Evolutionary conservation across 306 rosid genomes (phyloP), one percentile per base, ranked within the genome.

Genomic region (Prunus armeniaca): DNA sequence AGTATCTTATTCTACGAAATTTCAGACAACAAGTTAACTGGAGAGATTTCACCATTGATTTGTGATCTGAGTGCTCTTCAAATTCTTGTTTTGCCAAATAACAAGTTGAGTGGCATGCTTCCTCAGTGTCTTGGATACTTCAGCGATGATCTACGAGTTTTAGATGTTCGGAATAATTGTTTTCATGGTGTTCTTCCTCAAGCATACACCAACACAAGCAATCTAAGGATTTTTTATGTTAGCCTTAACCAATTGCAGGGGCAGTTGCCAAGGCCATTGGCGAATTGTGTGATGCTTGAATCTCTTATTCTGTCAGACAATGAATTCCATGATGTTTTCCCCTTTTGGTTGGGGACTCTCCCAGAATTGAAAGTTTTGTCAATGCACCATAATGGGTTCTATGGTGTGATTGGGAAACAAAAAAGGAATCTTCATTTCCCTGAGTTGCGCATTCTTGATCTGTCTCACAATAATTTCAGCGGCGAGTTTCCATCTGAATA

Each of bases 1-100:
- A 38, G 43, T 9, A 20, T 57, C 2, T 3, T 2, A 10, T 20
- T 0, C 5, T 57, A 57, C 1, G 0, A 0, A 0, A 22, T 22
- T 20, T 57, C 15, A 20, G 0, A 3, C 15, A 57, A 22, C 28
- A 3, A 20, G 2, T 57, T 57, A 3, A 20, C 14, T 3, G 63
- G 63, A 10, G 15, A 57, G 3, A 11, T 57, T 20, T 57, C 63
- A 22, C 63, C 28, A 22, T 3, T 9, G 15, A 20, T n/a, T 57
- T 56, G 63, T 13, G 10, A 9, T 22, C 2, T 38, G 43, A 3
- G 2, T n/a, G 3, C 6, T 9, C 43, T 12, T 57, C 28, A 2
- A 1, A 3, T 22, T 3, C 28, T 22, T 10, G 27, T 9, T 57
- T 22, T 57, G 30, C 22, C 30, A 4, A 22, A 22, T 22, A 57